Evolutionary conservation across 805 yeast genomes (phyloP), one percentile per base, ranked within the genome.

Genomic region (Kuraishia piskuri): DNA sequence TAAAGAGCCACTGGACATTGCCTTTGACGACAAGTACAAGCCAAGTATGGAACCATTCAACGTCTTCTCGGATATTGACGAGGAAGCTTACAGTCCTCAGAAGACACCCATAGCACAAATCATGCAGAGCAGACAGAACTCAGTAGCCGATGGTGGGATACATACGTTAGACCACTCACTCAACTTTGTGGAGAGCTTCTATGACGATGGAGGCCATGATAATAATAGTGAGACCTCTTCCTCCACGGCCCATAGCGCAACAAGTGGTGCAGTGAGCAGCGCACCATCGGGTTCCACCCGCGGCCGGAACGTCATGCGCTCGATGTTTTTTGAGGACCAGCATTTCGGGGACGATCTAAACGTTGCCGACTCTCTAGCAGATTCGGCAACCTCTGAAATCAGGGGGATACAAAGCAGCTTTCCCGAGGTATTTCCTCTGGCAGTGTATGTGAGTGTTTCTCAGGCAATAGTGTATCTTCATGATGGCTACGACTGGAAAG

Each of bases 401-500:
- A 25, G 25, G 10, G 53, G 47, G 9, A 37, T 23, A 8, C 55
- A 53, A 17, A 25, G n/a, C 9, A 17, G 45, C 10, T 46, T 46
- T 3, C 49, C 49, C 5, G 52, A 52, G 6, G 53, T 62, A 1
- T 59, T 61, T 21, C 75, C 75, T 10, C 37, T 71, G 53, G 52
- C 58, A 1, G 46, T 73, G 1, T 57, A 60, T 22, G 48, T 77
- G 1, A 70, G 71, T 48, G 61, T 76, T 4, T 63, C 75, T 2
- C 75, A 74, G 50, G 66, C 73, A 0, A 63, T 61, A 1, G 60
- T 86, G 1, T 78, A 74, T 51, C 68, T 92, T 20, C 83, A 79
- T 64, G 99, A 94, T 69, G 99, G 99, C 0, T 94, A 84, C 63
- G 98, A 94, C 61, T 90, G 97, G 95, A 78, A 78, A 53, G 79